These are phyloP conservation scores for Sarocladiaceae sp. DNA, from an alignment of 2,329 filamentous ascomycete genomes.

Conservation along the genomic window DNA sequence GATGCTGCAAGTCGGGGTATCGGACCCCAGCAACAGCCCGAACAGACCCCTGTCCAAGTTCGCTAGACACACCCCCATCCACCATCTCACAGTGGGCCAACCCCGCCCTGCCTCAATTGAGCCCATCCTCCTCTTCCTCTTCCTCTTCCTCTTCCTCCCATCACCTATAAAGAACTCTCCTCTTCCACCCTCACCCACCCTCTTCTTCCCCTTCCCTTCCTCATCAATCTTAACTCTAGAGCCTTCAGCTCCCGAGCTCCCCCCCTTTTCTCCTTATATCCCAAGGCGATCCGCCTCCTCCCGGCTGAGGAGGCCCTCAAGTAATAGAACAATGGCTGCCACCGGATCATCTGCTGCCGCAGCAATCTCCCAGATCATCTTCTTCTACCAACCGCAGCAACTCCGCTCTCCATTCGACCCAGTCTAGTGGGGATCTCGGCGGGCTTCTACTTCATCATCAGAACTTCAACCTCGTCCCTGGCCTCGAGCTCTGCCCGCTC, in stretches of 20 bases:
- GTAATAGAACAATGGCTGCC: constrained; percentile 6
- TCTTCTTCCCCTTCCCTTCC: neutral
- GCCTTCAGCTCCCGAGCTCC: neutral
- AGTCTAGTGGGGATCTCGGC: neutral
- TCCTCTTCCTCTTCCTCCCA: neutral
- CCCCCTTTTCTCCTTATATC: neutral
- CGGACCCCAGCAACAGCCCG: no score
- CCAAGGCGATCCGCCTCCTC: constrained; percentile 8
- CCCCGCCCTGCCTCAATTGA: no score
- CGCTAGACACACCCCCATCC: no score
- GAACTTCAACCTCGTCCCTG: neutral
- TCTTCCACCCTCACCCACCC: neutral
- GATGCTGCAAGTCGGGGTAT: no score
- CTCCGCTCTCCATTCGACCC: neutral
- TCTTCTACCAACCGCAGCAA: constrained; percentile 4
- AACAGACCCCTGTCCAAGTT: no score
- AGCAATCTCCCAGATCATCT: constrained; percentile 1
- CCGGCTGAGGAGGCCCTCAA: constrained; percentile 5
- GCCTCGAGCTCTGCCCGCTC: constrained; percentile 1
- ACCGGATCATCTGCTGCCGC: constrained; percentile 7
- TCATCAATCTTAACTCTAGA: neutral
- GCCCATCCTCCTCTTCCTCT: neutral
- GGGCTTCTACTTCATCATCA: constrained; percentile 4
- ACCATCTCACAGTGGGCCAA: no score
- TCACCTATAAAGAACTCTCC: neutral